These are phyloP conservation scores for Pyrus bretschneideri DNA, from an alignment of 306 rosid genomes.

Conservation along the genomic window DNA sequence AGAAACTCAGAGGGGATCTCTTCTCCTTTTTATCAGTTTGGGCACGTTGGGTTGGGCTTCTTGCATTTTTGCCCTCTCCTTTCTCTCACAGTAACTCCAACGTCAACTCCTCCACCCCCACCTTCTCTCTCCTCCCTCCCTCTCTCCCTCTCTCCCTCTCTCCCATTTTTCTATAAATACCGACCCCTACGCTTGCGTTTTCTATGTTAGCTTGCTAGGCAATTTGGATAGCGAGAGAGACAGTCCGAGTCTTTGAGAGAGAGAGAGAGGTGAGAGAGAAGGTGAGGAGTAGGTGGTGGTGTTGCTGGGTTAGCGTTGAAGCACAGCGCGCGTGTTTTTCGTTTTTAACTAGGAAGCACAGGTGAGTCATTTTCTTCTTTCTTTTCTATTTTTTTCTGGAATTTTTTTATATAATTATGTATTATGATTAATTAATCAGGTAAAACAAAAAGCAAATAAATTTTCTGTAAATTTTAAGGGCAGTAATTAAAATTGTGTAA, in stretches of 20 bases:
- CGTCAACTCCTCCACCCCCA: conserved; percentile 34
- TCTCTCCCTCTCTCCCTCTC: neutral
- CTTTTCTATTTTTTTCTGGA: neutral
- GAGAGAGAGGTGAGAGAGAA: conserved; percentile 12
- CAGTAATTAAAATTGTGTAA: neutral
- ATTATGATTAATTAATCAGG: neutral
- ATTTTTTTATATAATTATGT: neutral
- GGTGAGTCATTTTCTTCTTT: conserved; percentile 5
- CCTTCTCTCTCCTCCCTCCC: neutral
- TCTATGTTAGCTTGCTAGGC: conserved; percentile 14
- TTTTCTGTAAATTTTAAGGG: neutral
- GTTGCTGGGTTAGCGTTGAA: neutral
- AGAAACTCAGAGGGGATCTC: too few relatives aligned
- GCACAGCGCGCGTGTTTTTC: neutral
- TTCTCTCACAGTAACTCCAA: neutral
- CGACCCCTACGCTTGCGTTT: conserved; percentile 2
- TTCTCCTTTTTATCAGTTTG: too few relatives aligned
- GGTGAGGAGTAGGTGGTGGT: conserved; percentile 10
- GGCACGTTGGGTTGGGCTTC: neutral
- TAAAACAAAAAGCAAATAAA: neutral
- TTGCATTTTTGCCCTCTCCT: neutral
- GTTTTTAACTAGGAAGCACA: neutral
- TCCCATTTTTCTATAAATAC: conserved; percentile 36
- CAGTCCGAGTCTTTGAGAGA: conserved; percentile 3
- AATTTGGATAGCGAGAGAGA: conserved; percentile 6